Conservation (phyloP, 495 filamentous ascomycete genomes). For the Sordaria brevicollis region DNA sequence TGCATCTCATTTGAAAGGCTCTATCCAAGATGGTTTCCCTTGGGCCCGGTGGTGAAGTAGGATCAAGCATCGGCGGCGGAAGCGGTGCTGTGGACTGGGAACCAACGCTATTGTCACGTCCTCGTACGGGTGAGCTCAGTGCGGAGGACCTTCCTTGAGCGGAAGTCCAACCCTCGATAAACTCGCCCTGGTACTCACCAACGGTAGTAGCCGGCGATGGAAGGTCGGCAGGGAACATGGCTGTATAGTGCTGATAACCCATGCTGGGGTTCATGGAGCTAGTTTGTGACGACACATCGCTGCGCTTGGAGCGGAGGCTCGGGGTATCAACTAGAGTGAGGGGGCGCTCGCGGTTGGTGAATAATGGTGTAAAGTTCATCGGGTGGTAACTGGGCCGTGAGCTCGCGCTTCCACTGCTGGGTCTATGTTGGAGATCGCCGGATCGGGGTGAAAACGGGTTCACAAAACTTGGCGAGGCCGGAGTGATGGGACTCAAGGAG, state of each 20-base stretch:
- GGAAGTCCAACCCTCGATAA: constrained; percentile 47
- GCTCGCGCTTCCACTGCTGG: constrained; percentile 21
- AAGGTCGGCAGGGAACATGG: constrained; percentile 35
- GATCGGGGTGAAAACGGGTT: constrained; percentile 31
- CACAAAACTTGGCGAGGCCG: constrained; percentile 33
- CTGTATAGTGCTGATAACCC: constrained; percentile 32
- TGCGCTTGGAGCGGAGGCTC: constrained; percentile 42
- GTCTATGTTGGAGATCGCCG: constrained; percentile 19
- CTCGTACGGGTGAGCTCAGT: constrained; percentile 35
- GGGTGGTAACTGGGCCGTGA: constrained; percentile 22
- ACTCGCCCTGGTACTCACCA: constrained; percentile 42
- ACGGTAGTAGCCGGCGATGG: constrained; percentile 41
- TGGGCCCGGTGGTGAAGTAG: constrained; percentile 31
- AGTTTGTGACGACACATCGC: constrained; percentile 43
- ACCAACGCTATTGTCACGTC: constrained; percentile 29
- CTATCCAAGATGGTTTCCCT: constrained; percentile 50
- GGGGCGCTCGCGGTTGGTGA: constrained; percentile 29
- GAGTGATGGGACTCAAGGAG: constrained; percentile 32
- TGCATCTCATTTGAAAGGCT: constrained; percentile 46
- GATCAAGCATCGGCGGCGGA: constrained; percentile 20
- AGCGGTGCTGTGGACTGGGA: constrained; percentile 25
- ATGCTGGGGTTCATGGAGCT: constrained; percentile 34
- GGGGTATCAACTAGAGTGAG: constrained; percentile 36
- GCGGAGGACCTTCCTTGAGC: constrained; percentile 45
- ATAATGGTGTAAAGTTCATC: constrained; percentile 24